Evolutionary conservation across 176 grass and related monocot species (phyloP), one percentile per base, ranked within the genome.

Genomic region (Puccinellia tenuiflora): DNA sequence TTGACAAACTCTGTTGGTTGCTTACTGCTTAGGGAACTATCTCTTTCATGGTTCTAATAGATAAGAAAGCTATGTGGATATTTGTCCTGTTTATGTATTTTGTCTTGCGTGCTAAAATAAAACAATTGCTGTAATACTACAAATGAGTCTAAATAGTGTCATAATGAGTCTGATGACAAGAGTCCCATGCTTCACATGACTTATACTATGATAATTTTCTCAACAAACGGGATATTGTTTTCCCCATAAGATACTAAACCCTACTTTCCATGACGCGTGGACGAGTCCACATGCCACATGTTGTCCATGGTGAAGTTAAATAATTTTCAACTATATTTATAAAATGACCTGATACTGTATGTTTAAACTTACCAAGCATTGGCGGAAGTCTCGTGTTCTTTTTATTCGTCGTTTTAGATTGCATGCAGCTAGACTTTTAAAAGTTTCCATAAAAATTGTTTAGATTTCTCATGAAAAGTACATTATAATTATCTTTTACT

Each of bases 11-110:
- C 37, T 45, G 15, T 46, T 42, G 5, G 26, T 79, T 79, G 28
- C 26, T 77, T 77, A 77, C 75, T 57, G 53, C 34, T 78, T 57
- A 61, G 55, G 37, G 18, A 60, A 62, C 16, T 68, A 47, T 72
- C 26, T 61, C 11, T 83, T 59, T 59, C 37, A 73, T 47, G 37
- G 28, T 40, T 81, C 51, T 57, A 15, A n/a, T 59, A 43, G 51
- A 56, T 17, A 81, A 51, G 15, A 57, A 53, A 67, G 22, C 22
- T 68, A 20, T 24, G 3, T 21, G 5, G 39, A 45, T 78, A 16
- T 20, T 9, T 78, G 56, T 31, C 22, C 24, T 62, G 15, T 43
- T 43, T 61, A 1, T 75, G 29, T 53, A 18, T 75, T 33, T 4
- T 68, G 34, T 68, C 30, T 67, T 18, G 29, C 53, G 17, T 51